phyloP scores from a whole-genome alignment of 1,284 basidiomycete genomes.

The Dichomitus squalens region DNA sequence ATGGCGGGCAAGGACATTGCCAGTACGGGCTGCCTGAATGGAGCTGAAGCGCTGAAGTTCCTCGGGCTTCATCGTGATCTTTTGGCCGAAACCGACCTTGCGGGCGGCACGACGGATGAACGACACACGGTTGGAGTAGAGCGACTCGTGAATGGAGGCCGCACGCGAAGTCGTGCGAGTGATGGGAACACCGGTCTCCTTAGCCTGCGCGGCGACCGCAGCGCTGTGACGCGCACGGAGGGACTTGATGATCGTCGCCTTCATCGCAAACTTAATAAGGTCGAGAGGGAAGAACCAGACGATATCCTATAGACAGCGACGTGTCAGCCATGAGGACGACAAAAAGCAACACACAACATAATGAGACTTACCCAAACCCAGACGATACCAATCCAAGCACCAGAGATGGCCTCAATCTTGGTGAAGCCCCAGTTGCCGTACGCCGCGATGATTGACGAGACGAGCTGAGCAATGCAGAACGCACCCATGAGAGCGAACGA shows the following conservation, averaged over 20 bases:
- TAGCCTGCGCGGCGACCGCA: constrained; percentile 38
- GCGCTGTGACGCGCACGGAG: constrained; percentile 73
- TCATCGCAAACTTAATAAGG: constrained; percentile 95
- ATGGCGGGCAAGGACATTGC: constrained; percentile 77
- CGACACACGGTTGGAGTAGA: constrained; percentile 91
- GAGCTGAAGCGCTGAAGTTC: constrained; percentile 84
- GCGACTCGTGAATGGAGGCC: constrained; percentile 88
- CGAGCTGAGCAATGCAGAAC: constrained; percentile 91
- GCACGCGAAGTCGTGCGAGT: constrained; percentile 87
- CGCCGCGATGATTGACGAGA: constrained; percentile 94
- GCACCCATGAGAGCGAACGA: constrained; percentile 88
- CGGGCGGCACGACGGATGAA: constrained; percentile 87
- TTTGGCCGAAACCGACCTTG: constrained; percentile 84
- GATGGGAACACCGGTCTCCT: constrained; percentile 72
- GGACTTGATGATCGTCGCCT: constrained; percentile 86
- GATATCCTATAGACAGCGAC: constrained; percentile 69
- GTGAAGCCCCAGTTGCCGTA: constrained; percentile 95
- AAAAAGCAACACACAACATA: constrained; percentile 29
- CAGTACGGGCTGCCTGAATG: constrained; percentile 81
- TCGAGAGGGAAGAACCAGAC: constrained; percentile 95
- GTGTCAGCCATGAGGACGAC: constrained; percentile 11
- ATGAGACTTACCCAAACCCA: constrained; percentile 82
- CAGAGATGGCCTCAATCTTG: constrained; percentile 73
- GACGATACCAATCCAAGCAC: constrained; percentile 95
- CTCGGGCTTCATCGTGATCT: constrained; percentile 79